Conservation (phyloP, 2,329 filamentous ascomycete species). For the Microcyclospora pomicola region DNA sequence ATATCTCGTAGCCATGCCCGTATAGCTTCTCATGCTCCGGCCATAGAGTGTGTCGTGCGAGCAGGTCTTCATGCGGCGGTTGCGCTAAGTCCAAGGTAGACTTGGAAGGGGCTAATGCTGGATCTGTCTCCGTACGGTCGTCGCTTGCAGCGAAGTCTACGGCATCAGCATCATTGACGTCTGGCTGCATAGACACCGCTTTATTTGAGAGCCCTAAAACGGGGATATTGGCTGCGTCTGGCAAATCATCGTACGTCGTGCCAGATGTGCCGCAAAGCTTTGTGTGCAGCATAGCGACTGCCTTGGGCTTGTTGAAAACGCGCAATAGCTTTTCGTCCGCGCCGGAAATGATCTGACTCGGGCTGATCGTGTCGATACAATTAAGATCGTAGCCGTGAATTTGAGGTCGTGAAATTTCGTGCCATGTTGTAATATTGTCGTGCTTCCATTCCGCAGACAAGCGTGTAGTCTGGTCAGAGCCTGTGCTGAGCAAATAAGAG, state of each 20-base stretch:
- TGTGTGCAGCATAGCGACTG: constrained; percentile 52
- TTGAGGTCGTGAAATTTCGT: constrained; percentile 88
- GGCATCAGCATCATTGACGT: constrained; percentile 11
- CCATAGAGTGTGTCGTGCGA: constrained; percentile 85
- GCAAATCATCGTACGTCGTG: constrained; percentile 33
- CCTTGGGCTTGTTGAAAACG: constrained; percentile 80
- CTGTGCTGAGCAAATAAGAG: constrained; percentile 74
- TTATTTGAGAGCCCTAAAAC: constrained; percentile 95
- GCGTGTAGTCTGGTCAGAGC: constrained; percentile 83
- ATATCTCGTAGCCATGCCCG: constrained; percentile 95
- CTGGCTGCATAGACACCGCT: constrained; percentile 47
- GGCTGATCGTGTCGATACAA: constrained; percentile 66
- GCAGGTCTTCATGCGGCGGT: constrained; percentile 78
- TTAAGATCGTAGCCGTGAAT: constrained; percentile 98
- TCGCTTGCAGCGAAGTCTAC: constrained; percentile 30
- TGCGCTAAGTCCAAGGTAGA: constrained; percentile 52
- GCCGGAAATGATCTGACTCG: constrained; percentile 74
- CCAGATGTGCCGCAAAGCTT: constrained; percentile 11
- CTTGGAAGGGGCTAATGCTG: constrained; percentile 42
- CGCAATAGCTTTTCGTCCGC: constrained; percentile 97
- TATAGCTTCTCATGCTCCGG: constrained; percentile 94
- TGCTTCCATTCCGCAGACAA: constrained; percentile 68
- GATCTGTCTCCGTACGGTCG: constrained; percentile 42
- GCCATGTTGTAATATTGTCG: constrained; percentile 51
- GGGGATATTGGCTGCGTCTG: constrained; percentile 86